These are phyloP conservation scores for Mycosphaerella arachidis DNA, from an alignment of 2,329 filamentous ascomycete genomes.

Conservation along the genomic window DNA sequence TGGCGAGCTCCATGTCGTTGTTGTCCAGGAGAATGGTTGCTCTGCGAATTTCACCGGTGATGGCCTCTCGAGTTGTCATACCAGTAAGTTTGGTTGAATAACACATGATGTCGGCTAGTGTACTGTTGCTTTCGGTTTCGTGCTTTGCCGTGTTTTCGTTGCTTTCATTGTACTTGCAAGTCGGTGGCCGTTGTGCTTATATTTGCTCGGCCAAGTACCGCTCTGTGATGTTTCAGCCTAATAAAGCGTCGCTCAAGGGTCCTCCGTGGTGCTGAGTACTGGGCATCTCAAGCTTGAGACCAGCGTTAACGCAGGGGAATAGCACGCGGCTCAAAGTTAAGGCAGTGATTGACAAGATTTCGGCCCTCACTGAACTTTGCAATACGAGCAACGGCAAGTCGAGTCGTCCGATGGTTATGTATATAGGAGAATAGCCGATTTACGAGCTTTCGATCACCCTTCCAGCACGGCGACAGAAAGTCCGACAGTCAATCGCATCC, in stretches of 20 bases:
- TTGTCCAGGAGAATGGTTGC: constrained; percentile 28
- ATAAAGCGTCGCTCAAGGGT: neutral
- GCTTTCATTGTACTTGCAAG: too few species aligned
- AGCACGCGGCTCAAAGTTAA: neutral
- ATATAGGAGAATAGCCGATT: too few species aligned
- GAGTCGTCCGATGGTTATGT: neutral
- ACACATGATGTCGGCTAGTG: neutral
- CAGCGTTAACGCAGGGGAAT: neutral
- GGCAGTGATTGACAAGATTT: neutral
- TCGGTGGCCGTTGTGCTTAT: too few species aligned
- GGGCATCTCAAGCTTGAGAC: neutral
- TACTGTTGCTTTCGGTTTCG: neutral
- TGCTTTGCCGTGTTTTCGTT: neutral
- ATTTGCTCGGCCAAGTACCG: neutral
- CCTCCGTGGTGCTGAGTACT: neutral
- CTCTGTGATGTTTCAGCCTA: too few species aligned
- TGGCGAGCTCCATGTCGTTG: constrained; percentile 27
- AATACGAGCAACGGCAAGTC: neutral
- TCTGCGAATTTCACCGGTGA: constrained; percentile 34
- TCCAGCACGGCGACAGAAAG: too few species aligned
- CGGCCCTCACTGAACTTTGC: neutral
- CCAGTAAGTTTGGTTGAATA: neutral
- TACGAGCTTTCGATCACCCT: too few species aligned
- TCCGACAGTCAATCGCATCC: neutral
- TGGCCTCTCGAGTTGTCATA: constrained; percentile 23